Evolutionary conservation across 495 filamentous ascomycete species (phyloP), one percentile per base, ranked within the genome.

Genomic region (Parathielavia appendiculata): DNA sequence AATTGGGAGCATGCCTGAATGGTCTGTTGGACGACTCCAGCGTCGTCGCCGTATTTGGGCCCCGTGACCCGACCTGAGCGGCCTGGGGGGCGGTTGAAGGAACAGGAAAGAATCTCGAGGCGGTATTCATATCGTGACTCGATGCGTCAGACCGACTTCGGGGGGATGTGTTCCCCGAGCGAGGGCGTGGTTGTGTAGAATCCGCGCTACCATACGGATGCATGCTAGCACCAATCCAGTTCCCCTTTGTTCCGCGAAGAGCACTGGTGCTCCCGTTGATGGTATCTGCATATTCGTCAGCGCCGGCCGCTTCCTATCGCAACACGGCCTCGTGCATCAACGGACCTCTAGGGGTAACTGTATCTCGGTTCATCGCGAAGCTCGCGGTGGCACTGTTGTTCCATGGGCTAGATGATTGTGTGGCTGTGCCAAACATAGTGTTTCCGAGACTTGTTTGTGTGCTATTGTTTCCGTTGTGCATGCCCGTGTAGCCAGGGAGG

Each of bases 321-420:
- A n/a, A 20, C 44, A 0, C 19, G 4, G 13, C 12, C 12, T 38
- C 39, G 50, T 2, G 20, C 12, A 50, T 10, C 26, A 20, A 65
- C 76, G 50, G 67, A 80, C 80, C 79, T 74, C 73, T 75, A 44
- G 77, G 67, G 34, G 68, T 66, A 16, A 69, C 66, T 14, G 67
- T 56, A 32, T 80, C 76, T 58, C 77, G 65, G n/a, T n/a, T 36
- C 52, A 67, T 73, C 16, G 62, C 39, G 47, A 86, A 80, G 26
- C 73, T 75, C 86, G 86, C 90, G 20, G 89, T 87, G 36, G 74
- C 81, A 61, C 72, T 82, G 63, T 72, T 78, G 11, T 69, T 47
- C 74, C 82, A 83, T 19, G 46, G 20, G 0, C 44, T 44, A 8
- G 26, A 0, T 1, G 23, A 16, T 9, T 23, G 45, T n/a, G 5